A percentile compares a stretch with the other conserved stretches of the same genome.
Conservation (phyloP, 495 filamentous ascomycete genomes). For the Pseudevernia furfuracea region DNA sequence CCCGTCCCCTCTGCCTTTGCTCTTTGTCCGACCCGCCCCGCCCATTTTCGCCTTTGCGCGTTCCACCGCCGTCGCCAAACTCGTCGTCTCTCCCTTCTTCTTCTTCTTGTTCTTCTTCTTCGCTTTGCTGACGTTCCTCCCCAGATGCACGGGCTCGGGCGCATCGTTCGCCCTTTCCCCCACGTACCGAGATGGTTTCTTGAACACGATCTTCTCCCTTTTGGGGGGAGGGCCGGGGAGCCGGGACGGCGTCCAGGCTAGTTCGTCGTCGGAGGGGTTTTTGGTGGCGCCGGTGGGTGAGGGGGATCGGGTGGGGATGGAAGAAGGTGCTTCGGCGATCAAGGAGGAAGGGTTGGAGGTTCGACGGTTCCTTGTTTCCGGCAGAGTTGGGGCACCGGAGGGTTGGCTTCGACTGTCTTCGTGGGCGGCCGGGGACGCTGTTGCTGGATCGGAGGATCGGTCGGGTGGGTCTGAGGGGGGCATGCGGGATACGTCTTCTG, state of each 20-base stretch:
- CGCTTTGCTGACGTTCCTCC: background rate
- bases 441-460: background rate
- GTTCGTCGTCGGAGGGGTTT: constrained; percentile 11
- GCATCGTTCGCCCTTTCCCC: background rate
- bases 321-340: background rate
- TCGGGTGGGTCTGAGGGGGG: background rate
- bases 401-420: background rate
- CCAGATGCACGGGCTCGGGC: constrained; percentile 7
- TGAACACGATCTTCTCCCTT: constrained; percentile 10
- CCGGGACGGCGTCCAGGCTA: constrained; percentile 4
- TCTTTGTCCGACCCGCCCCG: constrained; percentile 5
- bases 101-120: constrained; percentile 2
- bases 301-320: background rate
- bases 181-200: constrained; percentile 10
- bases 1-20: background rate
- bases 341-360: background rate
- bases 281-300: background rate
- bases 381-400: background rate
- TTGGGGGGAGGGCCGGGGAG: background rate
- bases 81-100: background rate
- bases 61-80: constrained; percentile 3
- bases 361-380: background rate
- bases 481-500: background rate
- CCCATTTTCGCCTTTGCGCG: background rate
- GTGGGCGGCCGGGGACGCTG: background rate